phyloP scores from a whole-genome alignment of 2,329 filamentous ascomycete genomes.

The Exophiala lecanii-corni region DNA sequence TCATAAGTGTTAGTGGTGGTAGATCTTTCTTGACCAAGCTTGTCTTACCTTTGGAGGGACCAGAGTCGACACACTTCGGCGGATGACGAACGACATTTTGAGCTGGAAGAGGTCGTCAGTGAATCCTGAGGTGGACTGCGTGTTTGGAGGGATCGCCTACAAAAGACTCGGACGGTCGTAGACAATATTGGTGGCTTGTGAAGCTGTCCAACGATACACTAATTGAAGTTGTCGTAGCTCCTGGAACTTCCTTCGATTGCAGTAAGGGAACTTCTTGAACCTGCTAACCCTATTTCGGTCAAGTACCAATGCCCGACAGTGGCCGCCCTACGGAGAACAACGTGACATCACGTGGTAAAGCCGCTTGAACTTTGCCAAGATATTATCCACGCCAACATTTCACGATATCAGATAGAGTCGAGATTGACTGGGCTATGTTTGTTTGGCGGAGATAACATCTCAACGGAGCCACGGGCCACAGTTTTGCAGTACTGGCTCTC shows the following conservation, averaged over 20 bases:
- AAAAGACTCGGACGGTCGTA: constrained; percentile 10
- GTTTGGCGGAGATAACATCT: too few species aligned
- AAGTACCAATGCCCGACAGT: too few species aligned
- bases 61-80: constrained; percentile 92
- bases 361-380: too few species aligned
- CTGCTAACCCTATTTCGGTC: background rate
- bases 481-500: too few species aligned
- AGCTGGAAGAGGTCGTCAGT: constrained; percentile 12
- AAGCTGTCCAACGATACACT: background rate
- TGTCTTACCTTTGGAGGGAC: constrained; percentile 90
- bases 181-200: background rate
- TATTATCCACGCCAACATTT: too few species aligned
- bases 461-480: too few species aligned
- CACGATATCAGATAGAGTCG: too few species aligned
- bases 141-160: constrained; percentile 6
- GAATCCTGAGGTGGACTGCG: background rate
- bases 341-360: too few species aligned
- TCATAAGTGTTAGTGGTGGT: constrained; percentile 11
- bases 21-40: background rate
- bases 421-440: too few species aligned
- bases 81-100: constrained; percentile 89
- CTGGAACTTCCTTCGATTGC: background rate
- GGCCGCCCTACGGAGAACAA: too few species aligned
- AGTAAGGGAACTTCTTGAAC: background rate
- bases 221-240: background rate